A percentile compares a stretch with the other conserved stretches of the same genome.
Evolutionary conservation across 2,329 filamentous ascomycete species (phyloP).

Genomic region (Sporothrix dimorphospora): DNA sequence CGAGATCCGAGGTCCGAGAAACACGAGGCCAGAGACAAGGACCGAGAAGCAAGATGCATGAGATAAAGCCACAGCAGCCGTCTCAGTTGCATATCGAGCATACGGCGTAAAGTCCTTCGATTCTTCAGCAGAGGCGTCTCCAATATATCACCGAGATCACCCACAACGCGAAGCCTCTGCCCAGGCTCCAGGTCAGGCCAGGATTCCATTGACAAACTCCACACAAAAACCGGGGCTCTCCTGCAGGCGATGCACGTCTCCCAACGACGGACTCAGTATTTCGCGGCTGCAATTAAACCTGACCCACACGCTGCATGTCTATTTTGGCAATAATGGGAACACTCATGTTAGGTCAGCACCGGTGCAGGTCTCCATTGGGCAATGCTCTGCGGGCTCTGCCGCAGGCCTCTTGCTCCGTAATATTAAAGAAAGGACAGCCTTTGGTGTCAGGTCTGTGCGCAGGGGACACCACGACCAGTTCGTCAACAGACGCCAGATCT

Average conservation of each 20-base stretch:
- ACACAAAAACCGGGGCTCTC: not conserved
- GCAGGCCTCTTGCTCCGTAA: constrained; percentile 4
- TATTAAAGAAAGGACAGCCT: not conserved
- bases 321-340: not conserved
- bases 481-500: not conserved
- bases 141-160: not conserved
- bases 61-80: not conserved
- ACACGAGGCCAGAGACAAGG: not conserved
- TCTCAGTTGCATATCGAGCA: not conserved
- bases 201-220: not conserved
- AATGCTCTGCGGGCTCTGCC: not conserved
- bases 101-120: not conserved
- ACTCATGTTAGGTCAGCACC: not conserved
- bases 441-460: constrained; percentile 17
- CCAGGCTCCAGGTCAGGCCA: not conserved
- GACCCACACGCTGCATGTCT: not conserved
- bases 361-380: not conserved
- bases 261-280: too few relatives aligned
- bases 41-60: not conserved
- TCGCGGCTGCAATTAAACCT: constrained; percentile 16
- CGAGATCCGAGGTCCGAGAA: not conserved
- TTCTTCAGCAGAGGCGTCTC: not conserved
- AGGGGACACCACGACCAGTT: not conserved
- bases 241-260: constrained; percentile 6
- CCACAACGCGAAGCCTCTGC: not conserved